Evolutionary conservation across 2,329 filamentous ascomycete species (phyloP).

Genomic region (Ophiostoma ips): DNA sequence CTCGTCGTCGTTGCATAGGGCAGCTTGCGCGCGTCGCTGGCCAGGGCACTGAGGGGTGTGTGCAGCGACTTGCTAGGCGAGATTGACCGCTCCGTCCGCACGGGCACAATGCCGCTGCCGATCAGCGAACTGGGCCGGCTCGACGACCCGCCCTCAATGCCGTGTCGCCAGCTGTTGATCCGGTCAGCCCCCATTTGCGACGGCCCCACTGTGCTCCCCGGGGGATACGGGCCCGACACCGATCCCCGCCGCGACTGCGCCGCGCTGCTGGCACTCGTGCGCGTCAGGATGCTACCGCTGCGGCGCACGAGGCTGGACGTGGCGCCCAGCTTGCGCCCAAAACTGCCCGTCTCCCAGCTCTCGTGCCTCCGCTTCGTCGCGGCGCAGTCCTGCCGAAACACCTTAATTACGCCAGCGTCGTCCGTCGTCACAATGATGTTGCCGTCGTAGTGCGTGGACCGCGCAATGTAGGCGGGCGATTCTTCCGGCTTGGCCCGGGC

Average conservation of each 20-base stretch:
- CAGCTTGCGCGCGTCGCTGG: slow-evolving; percentile 32
- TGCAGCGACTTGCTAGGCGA: slow-evolving; percentile 36
- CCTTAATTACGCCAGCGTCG: slow-evolving; percentile 76
- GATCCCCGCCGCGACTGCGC: slow-evolving; percentile 40
- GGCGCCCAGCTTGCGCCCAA: slow-evolving; percentile 53
- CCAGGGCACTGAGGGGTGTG: slow-evolving; percentile 22
- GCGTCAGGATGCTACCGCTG: slow-evolving; percentile 41
- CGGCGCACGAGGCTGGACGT: slow-evolving; percentile 45
- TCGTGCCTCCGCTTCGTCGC: slow-evolving; percentile 63
- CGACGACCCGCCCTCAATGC: slow-evolving; percentile 29
- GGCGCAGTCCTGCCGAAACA: slow-evolving; percentile 91
- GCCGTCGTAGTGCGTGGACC: slow-evolving; percentile 62
- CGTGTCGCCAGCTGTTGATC: slow-evolving; percentile 79
- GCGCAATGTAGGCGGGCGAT: slow-evolving; percentile 62
- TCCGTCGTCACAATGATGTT: slow-evolving; percentile 91
- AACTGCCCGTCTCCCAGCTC: slow-evolving; percentile 60
- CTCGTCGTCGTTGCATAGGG: slow-evolving; percentile 22
- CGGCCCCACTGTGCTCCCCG: neutral
- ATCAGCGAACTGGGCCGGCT: slow-evolving; percentile 24
- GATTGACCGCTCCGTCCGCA: slow-evolving; percentile 38
- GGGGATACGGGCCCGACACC: slow-evolving; percentile 20
- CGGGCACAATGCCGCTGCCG: slow-evolving; percentile 17
- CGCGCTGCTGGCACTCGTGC: slow-evolving; percentile 34
- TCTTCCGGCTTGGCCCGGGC: slow-evolving; percentile 39
- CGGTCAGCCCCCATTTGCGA: slow-evolving; percentile 41